Evolutionary conservation across 108 stramenopile genomes (phyloP).

Genomic region (Stephanodiscus minutulus): DNA sequence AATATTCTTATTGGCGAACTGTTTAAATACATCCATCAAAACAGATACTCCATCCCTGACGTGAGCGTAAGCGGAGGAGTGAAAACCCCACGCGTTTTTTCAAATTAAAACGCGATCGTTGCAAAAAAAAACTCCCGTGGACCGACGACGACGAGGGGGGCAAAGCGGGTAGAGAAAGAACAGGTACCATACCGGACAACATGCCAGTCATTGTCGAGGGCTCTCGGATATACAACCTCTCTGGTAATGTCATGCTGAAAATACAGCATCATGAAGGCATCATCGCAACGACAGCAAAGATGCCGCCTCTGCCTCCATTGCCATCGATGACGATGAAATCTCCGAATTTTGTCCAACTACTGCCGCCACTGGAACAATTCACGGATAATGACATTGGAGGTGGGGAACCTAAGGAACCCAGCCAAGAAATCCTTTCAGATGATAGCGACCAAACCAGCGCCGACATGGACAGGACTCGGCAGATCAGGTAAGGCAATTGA

Average conservation of each 20-base stretch:
- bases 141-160: no score
- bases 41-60: no score
- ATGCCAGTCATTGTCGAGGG: neutral
- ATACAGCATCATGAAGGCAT: neutral
- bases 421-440: neutral
- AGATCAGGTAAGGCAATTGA: neutral
- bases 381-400: neutral
- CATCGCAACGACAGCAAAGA: neutral
- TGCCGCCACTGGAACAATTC: neutral
- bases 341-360: neutral
- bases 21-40: no score
- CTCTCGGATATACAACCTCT: neutral
- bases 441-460: neutral
- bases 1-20: no score
- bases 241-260: neutral
- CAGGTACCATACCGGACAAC: no score
- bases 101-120: no score
- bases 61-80: no score
- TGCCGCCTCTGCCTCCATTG: neutral
- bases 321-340: neutral
- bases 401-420: neutral
- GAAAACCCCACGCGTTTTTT: no score
- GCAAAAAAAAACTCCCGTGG: no score
- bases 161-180: no score
- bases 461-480: neutral